phyloP scores from a whole-genome alignment of 148 eudicot species.

The Camellia sinensis region DNA sequence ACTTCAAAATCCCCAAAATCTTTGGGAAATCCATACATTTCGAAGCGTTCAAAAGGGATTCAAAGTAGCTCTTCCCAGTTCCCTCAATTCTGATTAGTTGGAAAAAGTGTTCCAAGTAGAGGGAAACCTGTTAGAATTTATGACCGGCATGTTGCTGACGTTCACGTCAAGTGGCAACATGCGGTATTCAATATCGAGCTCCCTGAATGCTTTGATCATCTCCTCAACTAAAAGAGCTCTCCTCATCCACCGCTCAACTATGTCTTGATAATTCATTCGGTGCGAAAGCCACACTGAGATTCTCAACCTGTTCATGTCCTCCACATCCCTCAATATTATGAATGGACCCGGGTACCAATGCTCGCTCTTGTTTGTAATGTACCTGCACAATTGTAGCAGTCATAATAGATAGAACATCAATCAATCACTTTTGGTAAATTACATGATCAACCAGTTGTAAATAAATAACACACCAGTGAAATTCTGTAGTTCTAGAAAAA shows the following conservation, averaged over 20 bases:
- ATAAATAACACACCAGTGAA: neutral
- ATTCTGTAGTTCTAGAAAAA: neutral
- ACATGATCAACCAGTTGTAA: neutral
- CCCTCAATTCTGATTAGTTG: conserved; percentile 20
- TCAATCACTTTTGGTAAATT: neutral
- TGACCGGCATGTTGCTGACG: conserved; percentile 49
- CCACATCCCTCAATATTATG: conserved; percentile 63
- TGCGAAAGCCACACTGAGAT: conserved; percentile 70
- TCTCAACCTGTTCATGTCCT: conserved; percentile 73
- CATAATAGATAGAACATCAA: neutral
- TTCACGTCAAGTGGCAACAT: conserved; percentile 67
- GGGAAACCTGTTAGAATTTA: conserved; percentile 53
- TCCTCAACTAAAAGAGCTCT: conserved; percentile 67
- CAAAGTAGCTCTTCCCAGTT: neutral
- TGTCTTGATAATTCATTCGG: conserved; percentile 69
- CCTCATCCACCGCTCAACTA: conserved; percentile 71
- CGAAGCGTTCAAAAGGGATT: no score
- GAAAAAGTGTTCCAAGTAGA: conserved; percentile 56
- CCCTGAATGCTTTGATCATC: conserved; percentile 57
- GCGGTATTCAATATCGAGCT: conserved; percentile 69
- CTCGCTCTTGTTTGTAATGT: conserved; percentile 53
- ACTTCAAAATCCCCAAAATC: no score
- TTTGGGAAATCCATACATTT: no score
- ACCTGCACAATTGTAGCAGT: conserved; percentile 34
- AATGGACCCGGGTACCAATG: conserved; percentile 71